These are phyloP conservation scores for Jatropha curcas DNA, from an alignment of 345 rosid species.

Conservation along the genomic window DNA sequence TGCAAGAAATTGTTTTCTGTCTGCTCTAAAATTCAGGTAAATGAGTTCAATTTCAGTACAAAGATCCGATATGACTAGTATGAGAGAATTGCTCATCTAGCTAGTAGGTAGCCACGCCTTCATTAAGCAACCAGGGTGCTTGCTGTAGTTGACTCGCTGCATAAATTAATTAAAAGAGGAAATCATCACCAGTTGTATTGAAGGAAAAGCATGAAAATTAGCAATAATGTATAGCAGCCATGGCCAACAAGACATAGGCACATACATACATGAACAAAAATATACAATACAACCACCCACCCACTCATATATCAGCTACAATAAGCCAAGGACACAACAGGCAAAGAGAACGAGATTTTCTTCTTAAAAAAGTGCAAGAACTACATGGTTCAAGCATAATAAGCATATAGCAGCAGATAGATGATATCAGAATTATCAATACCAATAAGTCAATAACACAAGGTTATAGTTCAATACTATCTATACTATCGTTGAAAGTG, in stretches of 20 bases:
- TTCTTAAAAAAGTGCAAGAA: too few species aligned
- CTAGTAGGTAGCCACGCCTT: neutral
- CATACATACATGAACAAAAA: too few species aligned
- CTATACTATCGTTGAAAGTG: too few species aligned
- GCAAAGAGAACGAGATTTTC: neutral
- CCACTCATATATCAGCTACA: too few species aligned
- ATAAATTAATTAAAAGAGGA: neutral
- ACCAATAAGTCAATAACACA: too few species aligned
- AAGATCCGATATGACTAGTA: neutral
- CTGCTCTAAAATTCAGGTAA: neutral
- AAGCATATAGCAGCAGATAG: neutral
- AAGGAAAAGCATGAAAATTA: neutral
- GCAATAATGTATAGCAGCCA: too few species aligned
- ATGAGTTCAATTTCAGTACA: neutral
- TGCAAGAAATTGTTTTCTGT: neutral
- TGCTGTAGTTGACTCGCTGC: conserved; percentile 14
- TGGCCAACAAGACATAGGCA: too few species aligned
- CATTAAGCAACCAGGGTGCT: conserved; percentile 15
- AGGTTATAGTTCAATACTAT: too few species aligned
- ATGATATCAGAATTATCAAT: too few species aligned
- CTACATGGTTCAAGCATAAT: neutral
- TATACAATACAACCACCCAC: too few species aligned
- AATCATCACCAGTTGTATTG: neutral
- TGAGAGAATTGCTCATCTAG: neutral
- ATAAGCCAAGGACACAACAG: too few species aligned